These are phyloP conservation scores for Kwoniella sp. DNA, from an alignment of 768 basidiomycete species.

Conservation along the genomic window DNA sequence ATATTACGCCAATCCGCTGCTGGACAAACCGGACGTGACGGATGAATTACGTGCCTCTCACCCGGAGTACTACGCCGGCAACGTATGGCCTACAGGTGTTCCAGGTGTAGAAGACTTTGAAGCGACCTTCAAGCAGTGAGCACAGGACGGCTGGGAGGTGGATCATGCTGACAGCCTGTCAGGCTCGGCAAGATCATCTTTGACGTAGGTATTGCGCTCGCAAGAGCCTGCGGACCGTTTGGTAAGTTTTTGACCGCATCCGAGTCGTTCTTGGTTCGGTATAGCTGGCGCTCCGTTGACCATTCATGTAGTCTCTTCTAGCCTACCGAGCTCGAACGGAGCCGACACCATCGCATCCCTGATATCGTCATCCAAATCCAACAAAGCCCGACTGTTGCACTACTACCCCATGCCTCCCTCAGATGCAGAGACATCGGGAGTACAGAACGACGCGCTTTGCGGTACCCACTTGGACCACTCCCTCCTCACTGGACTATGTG, in stretches of 20 bases:
- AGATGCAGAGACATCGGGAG: constrained; percentile 41
- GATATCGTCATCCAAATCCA: constrained; percentile 71
- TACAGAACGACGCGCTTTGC: constrained; percentile 75
- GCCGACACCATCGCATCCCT: constrained; percentile 57
- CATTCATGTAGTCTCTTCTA: constrained; percentile 5
- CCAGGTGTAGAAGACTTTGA: constrained; percentile 66
- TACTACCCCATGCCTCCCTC: constrained; percentile 74
- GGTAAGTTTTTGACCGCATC: constrained; percentile 62
- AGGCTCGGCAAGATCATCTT: constrained; percentile 58
- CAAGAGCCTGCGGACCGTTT: constrained; percentile 84
- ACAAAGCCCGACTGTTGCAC: constrained; percentile 76
- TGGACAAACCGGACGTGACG: constrained; percentile 64
- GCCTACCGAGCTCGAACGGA: not conserved
- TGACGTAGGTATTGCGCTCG: constrained; percentile 72
- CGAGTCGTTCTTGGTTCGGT: not conserved
- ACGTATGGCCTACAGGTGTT: constrained; percentile 65
- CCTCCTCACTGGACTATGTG: constrained; percentile 81
- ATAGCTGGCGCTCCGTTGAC: not conserved
- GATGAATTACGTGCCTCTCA: constrained; percentile 58
- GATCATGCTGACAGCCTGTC: constrained; percentile 52
- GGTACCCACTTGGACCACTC: constrained; percentile 89
- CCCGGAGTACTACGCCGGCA: constrained; percentile 79
- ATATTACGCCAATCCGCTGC: constrained; percentile 80
- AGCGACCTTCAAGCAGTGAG: constrained; percentile 79
- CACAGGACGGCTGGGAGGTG: constrained; percentile 34